Conservation (phyloP, 2,329 filamentous ascomycete species). For the Teratosphaeria zuluensis region DNA sequence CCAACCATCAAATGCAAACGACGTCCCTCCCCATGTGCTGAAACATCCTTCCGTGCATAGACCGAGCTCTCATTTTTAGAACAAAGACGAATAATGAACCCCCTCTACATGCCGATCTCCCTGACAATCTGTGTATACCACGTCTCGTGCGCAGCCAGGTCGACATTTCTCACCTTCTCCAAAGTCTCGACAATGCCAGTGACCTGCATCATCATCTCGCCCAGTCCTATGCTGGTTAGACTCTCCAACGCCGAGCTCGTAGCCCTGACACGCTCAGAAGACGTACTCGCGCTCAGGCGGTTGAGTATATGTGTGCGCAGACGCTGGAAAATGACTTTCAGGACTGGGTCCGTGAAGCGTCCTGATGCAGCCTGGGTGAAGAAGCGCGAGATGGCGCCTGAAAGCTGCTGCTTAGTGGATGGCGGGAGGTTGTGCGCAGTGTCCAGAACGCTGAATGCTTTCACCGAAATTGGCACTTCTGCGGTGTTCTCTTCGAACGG, state of each 20-base stretch:
- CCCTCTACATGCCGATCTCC: background rate
- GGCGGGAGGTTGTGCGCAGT: slow-evolving; percentile 42
- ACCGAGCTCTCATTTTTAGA: too few relatives aligned
- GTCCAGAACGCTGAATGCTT: slow-evolving; percentile 40
- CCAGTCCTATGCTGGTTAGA: slow-evolving; percentile 58
- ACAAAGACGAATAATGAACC: background rate
- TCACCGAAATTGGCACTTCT: slow-evolving; percentile 26
- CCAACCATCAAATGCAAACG: background rate
- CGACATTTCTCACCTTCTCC: slow-evolving; percentile 52
- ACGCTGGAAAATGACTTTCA: slow-evolving; percentile 59
- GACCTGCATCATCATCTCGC: slow-evolving; percentile 63
- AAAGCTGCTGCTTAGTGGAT: slow-evolving; percentile 34
- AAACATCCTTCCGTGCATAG: background rate
- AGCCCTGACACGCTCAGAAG: slow-evolving; percentile 60
- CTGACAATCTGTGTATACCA: slow-evolving; percentile 14
- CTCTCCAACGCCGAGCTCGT: slow-evolving; percentile 60
- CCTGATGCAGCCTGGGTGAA: slow-evolving; percentile 41
- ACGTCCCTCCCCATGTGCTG: background rate
- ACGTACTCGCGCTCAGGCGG: slow-evolving; percentile 55
- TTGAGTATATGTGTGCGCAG: slow-evolving; percentile 57
- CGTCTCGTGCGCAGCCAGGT: slow-evolving; percentile 11
- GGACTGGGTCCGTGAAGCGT: slow-evolving; percentile 48
- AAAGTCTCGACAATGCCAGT: slow-evolving; percentile 61
- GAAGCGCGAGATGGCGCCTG: slow-evolving; percentile 37
- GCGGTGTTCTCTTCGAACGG: slow-evolving; percentile 8